These are phyloP conservation scores for Microcos paniculata DNA, from an alignment of 345 rosid genomes.

Conservation along the genomic window DNA sequence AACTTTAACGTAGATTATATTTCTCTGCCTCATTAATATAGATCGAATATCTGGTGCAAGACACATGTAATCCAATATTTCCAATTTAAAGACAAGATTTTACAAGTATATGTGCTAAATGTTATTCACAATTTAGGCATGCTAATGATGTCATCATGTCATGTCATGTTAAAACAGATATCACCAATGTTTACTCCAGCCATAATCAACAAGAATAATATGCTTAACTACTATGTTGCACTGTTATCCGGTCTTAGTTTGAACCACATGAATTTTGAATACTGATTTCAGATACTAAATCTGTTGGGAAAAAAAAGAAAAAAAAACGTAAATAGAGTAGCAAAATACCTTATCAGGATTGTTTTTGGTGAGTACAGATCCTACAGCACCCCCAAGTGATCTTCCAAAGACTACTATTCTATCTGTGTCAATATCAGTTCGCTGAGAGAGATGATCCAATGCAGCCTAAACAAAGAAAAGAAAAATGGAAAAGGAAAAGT, in stretches of 20 bases:
- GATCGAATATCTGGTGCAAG: background rate
- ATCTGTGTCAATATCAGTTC: slow-evolving; percentile 90
- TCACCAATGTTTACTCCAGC: background rate
- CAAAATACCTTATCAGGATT: slow-evolving; percentile 81
- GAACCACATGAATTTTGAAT: background rate
- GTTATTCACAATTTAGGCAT: background rate
- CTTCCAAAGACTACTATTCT: slow-evolving; percentile 94
- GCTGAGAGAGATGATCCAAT: slow-evolving; percentile 82
- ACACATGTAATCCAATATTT: background rate
- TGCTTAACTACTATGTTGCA: background rate
- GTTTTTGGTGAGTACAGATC: slow-evolving; percentile 81
- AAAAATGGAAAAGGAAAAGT: slow-evolving; percentile 12
- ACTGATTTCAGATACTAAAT: background rate
- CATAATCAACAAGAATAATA: background rate
- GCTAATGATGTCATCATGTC: background rate
- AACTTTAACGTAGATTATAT: slow-evolving; percentile 1
- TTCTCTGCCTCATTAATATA: background rate
- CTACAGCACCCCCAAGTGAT: slow-evolving; percentile 99
- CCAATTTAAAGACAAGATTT: background rate
- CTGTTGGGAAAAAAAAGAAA: background rate
- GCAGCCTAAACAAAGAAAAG: slow-evolving; percentile 64
- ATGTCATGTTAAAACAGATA: background rate
- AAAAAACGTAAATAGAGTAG: background rate
- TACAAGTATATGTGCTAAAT: background rate
- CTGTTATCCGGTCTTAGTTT: background rate